These are phyloP conservation scores for Hamigera avellanea DNA, from an alignment of 495 filamentous ascomycete genomes.

Conservation along the genomic window DNA sequence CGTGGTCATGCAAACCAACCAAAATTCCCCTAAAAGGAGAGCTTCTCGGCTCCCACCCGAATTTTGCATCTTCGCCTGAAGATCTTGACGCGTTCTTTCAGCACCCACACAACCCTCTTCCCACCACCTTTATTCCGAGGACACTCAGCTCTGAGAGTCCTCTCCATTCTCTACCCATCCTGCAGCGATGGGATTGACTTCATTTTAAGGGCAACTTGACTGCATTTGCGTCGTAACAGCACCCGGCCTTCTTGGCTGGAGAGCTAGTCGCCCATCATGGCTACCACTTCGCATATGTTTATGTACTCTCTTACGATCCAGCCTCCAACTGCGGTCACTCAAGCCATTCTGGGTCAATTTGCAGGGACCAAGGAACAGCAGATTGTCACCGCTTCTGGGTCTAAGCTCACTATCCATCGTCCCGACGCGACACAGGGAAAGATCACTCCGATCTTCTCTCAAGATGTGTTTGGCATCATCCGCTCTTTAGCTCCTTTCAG, in stretches of 20 bases:
- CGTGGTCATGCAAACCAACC: too few species aligned
- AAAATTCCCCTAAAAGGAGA: too few species aligned
- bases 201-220: constrained; percentile 16
- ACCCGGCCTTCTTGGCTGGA: constrained; percentile 3
- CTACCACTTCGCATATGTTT: constrained; percentile 94
- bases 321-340: constrained; percentile 74
- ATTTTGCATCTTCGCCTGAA: constrained; percentile 17
- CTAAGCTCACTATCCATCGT: constrained; percentile 74
- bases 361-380: constrained; percentile 92
- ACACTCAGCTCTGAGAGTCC: constrained; percentile 19
- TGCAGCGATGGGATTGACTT: constrained; percentile 34
- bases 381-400: constrained; percentile 88
- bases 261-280: constrained; percentile 54
- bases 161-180: constrained; percentile 7
- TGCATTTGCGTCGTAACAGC: constrained; percentile 20
- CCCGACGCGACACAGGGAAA: constrained; percentile 78
- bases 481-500: constrained; percentile 77
- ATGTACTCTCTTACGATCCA: constrained; percentile 94
- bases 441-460: constrained; percentile 70
- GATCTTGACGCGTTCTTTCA: not conserved
- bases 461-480: constrained; percentile 94
- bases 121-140: constrained; percentile 6
- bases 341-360: constrained; percentile 89
- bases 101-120: too few species aligned
- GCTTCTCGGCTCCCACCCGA: constrained; percentile 13